Conservation (phyloP, 2,329 filamentous ascomycete species). For the Fusarium albidum region DNA sequence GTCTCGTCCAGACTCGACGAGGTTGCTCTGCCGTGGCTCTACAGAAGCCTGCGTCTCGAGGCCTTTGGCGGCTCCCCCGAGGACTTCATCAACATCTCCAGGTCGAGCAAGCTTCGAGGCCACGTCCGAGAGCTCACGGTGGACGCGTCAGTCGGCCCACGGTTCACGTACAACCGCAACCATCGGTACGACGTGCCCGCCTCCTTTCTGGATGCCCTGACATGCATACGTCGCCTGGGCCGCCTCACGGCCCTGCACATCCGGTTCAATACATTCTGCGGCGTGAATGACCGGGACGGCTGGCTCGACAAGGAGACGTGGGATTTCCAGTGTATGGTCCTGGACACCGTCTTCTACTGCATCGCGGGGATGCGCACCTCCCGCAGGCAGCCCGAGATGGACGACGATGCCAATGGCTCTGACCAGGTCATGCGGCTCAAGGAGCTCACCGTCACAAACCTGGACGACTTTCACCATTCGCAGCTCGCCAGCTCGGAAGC, state of each 20-base stretch:
- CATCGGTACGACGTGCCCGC: no score
- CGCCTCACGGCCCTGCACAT: no score
- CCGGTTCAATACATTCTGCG: slow-evolving; percentile 6
- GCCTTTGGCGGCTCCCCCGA: slow-evolving; percentile 2
- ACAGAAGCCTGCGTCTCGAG: background rate
- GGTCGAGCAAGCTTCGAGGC: no score
- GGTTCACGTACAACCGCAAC: no score
- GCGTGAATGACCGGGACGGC: background rate
- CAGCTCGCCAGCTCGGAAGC: background rate
- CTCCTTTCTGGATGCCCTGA: no score
- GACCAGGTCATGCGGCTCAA: background rate
- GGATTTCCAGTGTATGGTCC: slow-evolving; percentile 13
- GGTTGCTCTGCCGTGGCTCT: background rate
- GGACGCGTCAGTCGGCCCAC: no score
- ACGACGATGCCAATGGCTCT: background rate
- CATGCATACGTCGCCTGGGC: no score
- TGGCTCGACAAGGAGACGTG: slow-evolving; percentile 10
- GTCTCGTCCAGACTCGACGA: background rate
- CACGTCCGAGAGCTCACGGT: no score
- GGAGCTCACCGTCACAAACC: slow-evolving; percentile 20
- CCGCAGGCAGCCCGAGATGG: slow-evolving; percentile 13
- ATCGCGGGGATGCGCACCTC: slow-evolving; percentile 22
- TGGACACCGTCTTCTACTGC: slow-evolving; percentile 29
- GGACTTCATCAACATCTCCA: no score
- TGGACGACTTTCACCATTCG: slow-evolving; percentile 17